These are phyloP conservation scores for Carex myosuroides DNA, from an alignment of 176 grass and related monocot genomes.

Conservation along the genomic window DNA sequence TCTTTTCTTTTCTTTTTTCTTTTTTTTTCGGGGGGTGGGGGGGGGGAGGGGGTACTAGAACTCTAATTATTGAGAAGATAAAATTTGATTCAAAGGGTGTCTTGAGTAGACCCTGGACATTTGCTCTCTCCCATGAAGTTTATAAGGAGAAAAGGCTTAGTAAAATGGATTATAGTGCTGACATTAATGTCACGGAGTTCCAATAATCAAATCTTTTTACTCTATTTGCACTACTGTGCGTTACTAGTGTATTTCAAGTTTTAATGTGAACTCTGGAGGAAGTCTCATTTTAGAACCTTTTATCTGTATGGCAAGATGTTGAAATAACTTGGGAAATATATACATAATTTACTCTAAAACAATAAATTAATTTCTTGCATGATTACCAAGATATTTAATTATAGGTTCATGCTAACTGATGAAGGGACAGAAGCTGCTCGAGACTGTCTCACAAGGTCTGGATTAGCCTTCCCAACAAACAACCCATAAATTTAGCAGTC, in stretches of 20 bases:
- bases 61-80: neutral
- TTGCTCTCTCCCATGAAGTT: neutral
- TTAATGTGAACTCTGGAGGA: neutral
- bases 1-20: too few relatives aligned
- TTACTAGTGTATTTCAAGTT: neutral
- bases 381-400: neutral
- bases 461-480: slow-evolving; percentile 30
- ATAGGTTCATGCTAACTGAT: slow-evolving; percentile 69
- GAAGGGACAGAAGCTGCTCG: slow-evolving; percentile 55
- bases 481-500: neutral
- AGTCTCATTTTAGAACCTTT: neutral
- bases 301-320: neutral
- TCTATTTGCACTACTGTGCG: too few relatives aligned
- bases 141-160: neutral
- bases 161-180: neutral
- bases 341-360: neutral
- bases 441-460: slow-evolving; percentile 55
- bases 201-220: neutral
- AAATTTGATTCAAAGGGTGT: neutral
- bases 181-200: neutral
- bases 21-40: too few relatives aligned
- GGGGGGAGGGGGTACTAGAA: neutral
- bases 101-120: neutral
- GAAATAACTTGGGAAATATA: neutral
- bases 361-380: neutral